Evolutionary conservation across 306 rosid species (phyloP).

Genomic region (Spatholobus suberectus): DNA sequence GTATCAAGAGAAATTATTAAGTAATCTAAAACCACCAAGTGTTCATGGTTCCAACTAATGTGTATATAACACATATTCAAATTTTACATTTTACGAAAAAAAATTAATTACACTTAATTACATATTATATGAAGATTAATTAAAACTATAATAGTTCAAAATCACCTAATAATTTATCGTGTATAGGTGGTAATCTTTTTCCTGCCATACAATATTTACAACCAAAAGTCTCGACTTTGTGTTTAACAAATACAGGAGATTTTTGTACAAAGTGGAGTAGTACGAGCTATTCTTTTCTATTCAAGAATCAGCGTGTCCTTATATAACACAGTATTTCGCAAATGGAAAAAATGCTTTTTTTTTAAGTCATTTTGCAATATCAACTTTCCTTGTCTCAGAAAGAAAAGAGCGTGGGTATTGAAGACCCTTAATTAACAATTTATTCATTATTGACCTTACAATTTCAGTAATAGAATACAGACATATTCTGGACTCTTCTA

Average conservation of each 20-base stretch:
- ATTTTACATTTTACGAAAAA: no score
- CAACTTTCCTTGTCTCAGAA: neutral
- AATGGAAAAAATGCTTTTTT: neutral
- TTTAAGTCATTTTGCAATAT: neutral
- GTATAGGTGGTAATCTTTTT: neutral
- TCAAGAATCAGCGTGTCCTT: neutral
- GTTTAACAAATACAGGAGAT: neutral
- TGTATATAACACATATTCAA: no score
- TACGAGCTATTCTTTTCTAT: neutral
- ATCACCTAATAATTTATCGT: no score
- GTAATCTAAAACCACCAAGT: no score
- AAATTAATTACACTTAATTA: no score
- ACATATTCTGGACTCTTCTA: slow-evolving; percentile 32
- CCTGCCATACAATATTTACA: neutral
- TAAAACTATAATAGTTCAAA: no score
- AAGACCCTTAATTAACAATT: slow-evolving; percentile 14
- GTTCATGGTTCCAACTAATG: no score
- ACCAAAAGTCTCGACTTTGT: neutral
- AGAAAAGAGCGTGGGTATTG: no score
- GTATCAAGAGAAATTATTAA: no score
- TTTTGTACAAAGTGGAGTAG: neutral
- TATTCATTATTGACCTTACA: slow-evolving; percentile 15
- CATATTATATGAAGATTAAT: no score
- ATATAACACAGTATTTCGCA: neutral
- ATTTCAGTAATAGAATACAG: slow-evolving; percentile 26